phyloP scores from a whole-genome alignment of 805 yeast species.

The Candida sonorensis region DNA sequence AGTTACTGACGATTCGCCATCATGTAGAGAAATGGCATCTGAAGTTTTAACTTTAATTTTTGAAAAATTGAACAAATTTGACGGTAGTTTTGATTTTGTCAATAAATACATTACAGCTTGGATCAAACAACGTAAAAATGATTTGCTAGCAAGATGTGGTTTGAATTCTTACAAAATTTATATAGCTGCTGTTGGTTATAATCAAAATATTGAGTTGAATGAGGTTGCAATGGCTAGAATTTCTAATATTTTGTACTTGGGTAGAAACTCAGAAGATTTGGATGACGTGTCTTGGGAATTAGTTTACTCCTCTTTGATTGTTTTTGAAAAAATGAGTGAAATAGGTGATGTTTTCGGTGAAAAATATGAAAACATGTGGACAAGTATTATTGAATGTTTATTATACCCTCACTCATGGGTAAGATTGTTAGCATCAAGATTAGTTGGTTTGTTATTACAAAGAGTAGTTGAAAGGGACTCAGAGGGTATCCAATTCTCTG shows the following conservation, averaged over 20 bases:
- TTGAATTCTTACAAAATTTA: constrained; percentile 62
- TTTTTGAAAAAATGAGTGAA: constrained; percentile 21
- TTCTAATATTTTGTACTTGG: constrained; percentile 10
- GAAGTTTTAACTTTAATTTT: constrained; percentile 51
- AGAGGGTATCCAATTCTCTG: constrained; percentile 25
- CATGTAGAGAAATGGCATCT: constrained; percentile 80
- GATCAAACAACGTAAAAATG: constrained; percentile 50
- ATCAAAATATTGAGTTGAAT: constrained; percentile 19
- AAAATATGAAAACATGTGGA: constrained; percentile 45
- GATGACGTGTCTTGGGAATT: constrained; percentile 63
- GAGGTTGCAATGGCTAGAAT: constrained; percentile 23
- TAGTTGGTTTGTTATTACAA: constrained; percentile 47
- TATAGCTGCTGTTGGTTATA: constrained; percentile 40
- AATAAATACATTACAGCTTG: constrained; percentile 48
- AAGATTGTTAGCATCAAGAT: constrained; percentile 56
- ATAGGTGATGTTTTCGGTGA: constrained; percentile 31
- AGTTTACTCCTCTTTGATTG: constrained; percentile 58
- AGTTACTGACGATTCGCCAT: constrained; percentile 68
- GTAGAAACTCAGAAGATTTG: constrained; percentile 31
- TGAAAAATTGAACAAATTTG: constrained; percentile 33
- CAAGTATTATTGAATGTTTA: constrained; percentile 42
- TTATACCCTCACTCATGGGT: constrained; percentile 93
- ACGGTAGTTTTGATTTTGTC: constrained; percentile 24
- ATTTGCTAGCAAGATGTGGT: constrained; percentile 63
- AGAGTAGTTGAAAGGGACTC: constrained; percentile 14